Conservation (phyloP, 1,139 yeast species). For the Saccharomyces hybrid region DNA sequence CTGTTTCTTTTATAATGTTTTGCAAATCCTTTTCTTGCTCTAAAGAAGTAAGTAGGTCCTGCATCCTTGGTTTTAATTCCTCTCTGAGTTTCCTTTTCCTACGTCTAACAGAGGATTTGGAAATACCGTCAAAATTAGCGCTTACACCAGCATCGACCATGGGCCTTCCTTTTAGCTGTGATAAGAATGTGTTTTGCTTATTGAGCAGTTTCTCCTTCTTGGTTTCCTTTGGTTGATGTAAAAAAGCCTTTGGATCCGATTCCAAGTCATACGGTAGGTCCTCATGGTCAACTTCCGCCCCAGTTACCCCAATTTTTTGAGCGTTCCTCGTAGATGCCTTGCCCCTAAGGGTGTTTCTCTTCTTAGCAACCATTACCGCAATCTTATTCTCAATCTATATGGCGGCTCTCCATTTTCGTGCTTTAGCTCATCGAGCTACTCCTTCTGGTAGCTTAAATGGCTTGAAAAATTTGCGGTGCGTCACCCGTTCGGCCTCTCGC, state of each 20-base stretch:
- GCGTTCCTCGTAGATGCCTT: constrained; percentile 31
- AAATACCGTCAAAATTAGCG: constrained; percentile 36
- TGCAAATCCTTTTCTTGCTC: constrained; percentile 33
- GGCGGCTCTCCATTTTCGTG: not conserved
- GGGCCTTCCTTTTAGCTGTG: constrained; percentile 32
- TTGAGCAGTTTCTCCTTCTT: constrained; percentile 47
- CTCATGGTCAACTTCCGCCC: constrained; percentile 4
- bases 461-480: not conserved
- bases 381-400: not conserved
- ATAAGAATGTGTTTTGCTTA: constrained; percentile 31
- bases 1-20: constrained; percentile 6
- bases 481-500: not conserved
- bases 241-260: constrained; percentile 42
- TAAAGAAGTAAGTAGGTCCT: constrained; percentile 50
- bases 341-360: constrained; percentile 42
- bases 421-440: not conserved
- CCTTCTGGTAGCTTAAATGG: not conserved
- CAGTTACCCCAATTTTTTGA: constrained; percentile 9
- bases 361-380: constrained; percentile 37
- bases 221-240: constrained; percentile 46
- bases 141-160: constrained; percentile 15
- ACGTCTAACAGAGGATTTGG: constrained; percentile 59
- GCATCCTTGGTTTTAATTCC: constrained; percentile 57
- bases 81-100: constrained; percentile 57
- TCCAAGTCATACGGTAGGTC: constrained; percentile 12